These are phyloP conservation scores for Leptodontidium sp. DNA, from an alignment of 2,329 filamentous ascomycete genomes.

Conservation along the genomic window DNA sequence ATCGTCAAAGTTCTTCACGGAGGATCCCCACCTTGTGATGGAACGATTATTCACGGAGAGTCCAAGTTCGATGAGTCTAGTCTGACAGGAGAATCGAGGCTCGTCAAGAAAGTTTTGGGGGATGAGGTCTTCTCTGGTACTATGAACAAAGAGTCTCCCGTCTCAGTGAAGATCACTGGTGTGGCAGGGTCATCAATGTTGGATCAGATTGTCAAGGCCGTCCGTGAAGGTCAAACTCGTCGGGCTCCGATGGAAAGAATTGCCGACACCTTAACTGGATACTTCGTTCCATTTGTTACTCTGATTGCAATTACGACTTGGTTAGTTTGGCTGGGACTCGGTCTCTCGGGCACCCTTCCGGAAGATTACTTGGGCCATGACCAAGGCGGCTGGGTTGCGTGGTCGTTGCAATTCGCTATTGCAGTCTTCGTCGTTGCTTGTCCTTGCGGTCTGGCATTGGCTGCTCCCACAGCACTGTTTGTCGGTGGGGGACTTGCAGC, in stretches of 20 bases:
- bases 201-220: constrained; percentile 79
- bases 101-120: constrained; percentile 67
- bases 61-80: constrained; percentile 88
- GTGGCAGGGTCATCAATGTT: constrained; percentile 76
- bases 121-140: constrained; percentile 78
- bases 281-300: constrained; percentile 79
- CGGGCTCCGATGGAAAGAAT: constrained; percentile 79
- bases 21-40: constrained; percentile 85
- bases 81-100: constrained; percentile 79
- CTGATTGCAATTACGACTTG: constrained; percentile 75
- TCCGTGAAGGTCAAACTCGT: constrained; percentile 79
- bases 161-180: constrained; percentile 70
- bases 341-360: constrained; percentile 65
- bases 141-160: constrained; percentile 71
- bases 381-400: constrained; percentile 69
- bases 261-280: constrained; percentile 75
- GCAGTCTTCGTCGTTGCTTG: constrained; percentile 68
- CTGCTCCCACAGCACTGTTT: constrained; percentile 65
- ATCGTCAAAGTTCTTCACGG: constrained; percentile 79
- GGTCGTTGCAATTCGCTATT: constrained; percentile 79
- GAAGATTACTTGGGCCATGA: constrained; percentile 60
- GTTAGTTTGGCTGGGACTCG: constrained; percentile 74
- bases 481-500: constrained; percentile 66
- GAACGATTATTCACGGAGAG: constrained; percentile 67
- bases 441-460: constrained; percentile 67